Base-by-base conservation (phyloP, 148 eudicot genomes). In the Oxyria digyna region DNA sequence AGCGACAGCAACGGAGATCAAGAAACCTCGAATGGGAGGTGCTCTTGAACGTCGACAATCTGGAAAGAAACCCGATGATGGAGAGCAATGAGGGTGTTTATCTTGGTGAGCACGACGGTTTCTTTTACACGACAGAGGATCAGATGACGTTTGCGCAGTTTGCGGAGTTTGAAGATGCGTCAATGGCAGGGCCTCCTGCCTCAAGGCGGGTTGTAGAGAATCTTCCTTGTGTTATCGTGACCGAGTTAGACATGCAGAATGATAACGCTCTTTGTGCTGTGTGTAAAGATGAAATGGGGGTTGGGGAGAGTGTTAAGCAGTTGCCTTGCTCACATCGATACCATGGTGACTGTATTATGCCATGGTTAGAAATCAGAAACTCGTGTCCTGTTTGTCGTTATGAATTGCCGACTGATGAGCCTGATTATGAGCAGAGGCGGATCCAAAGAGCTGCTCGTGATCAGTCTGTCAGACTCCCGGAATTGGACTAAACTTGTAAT, bases 301-400 rank as follows among this genome's bases (percentile, higher is more conserved):
- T 72, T 48, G 90, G 90, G n/a, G 82, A 81, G 55, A 74, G 54
- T 62, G 82, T 74, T 14, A 88, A 80, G 69, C 72, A 76, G 73
- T 78, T 88, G 63, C 91, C 95, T 68, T 88, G 95, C 73, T 73
- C 78, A 4, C 95, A 88, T 71, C 73, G 75, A 24, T 88, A 82
- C 74, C 91, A 88, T 78, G 85, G 84, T 2, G 87, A 84, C 35
- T 88, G 95, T 67, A 88, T 88, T 40, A 26, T 86, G 31, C 95
- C 95, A 0, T 88, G 95, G 95, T 76, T 88, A 45, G 77, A 76
- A 18, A 88, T 88, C 37, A 69, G 95, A 71, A 88, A 88, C 62
- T 84, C 95, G 1, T 88, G 95, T 59, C 95, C 95, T 40, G 85
- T 88, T 5, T 88, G 95, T 75, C 83, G 90, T 4, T 74, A 75